These are phyloP conservation scores for Bauhinia variegata DNA, from an alignment of 306 rosid species.

Conservation along the genomic window DNA sequence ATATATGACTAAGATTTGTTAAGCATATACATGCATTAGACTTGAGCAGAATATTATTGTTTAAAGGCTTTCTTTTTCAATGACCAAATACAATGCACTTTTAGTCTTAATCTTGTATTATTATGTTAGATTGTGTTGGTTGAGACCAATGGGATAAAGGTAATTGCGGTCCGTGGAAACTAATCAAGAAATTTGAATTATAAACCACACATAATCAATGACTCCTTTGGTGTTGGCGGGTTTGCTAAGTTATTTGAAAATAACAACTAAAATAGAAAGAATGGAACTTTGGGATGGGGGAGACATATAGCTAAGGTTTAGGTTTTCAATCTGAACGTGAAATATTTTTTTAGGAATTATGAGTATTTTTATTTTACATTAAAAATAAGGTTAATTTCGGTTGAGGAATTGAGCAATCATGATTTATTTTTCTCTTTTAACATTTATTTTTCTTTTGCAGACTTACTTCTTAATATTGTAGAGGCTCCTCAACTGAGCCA, in stretches of 20 bases:
- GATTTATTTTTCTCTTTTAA: no score
- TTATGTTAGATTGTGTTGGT: constrained; percentile 30
- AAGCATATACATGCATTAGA: constrained; percentile 25
- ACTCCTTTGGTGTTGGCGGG: not conserved
- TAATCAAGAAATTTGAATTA: not conserved
- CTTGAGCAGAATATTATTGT: constrained; percentile 8
- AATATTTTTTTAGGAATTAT: no score
- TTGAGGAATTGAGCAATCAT: no score
- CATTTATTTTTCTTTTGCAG: no score
- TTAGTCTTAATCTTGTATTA: constrained; percentile 14
- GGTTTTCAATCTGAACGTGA: no score
- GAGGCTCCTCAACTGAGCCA: no score
- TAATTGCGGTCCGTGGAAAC: not conserved
- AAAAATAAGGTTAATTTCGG: no score
- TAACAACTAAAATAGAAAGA: no score
- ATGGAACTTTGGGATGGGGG: no score
- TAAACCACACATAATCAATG: not conserved
- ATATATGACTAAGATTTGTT: constrained; percentile 28
- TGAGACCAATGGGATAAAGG: constrained; percentile 14
- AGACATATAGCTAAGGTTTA: no score
- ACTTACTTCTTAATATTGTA: no score
- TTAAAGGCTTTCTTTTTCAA: constrained; percentile 23
- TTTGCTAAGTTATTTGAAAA: not conserved
- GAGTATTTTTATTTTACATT: no score
- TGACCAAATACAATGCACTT: constrained; percentile 11